Evolutionary conservation across 768 basidiomycete genomes (phyloP).

Genomic region (Antrodiella citrinella): DNA sequence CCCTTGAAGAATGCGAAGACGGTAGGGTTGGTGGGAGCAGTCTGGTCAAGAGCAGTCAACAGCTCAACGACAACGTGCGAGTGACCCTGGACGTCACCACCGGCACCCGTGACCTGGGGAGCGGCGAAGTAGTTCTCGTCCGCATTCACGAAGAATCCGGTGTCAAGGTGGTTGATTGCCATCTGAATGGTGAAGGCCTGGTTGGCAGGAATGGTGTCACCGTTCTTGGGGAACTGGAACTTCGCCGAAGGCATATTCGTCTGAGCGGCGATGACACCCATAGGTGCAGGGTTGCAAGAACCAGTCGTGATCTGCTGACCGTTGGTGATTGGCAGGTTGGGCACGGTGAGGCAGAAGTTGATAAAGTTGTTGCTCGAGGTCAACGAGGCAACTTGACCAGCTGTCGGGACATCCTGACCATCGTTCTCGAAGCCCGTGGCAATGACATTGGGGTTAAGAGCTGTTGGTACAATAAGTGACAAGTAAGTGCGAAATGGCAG

Average conservation of each 20-base stretch:
- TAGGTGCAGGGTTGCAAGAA: constrained; percentile 38
- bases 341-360: constrained; percentile 49
- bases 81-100: constrained; percentile 38
- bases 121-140: constrained; percentile 43
- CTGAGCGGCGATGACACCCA: constrained; percentile 51
- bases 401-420: constrained; percentile 30
- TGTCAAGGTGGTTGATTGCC: constrained; percentile 35
- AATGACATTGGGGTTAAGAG: constrained; percentile 41
- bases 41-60: constrained; percentile 34
- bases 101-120: constrained; percentile 30
- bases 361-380: constrained; percentile 66
- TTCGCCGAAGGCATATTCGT: constrained; percentile 48
- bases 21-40: constrained; percentile 36
- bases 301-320: constrained; percentile 44
- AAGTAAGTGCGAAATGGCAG: too few species aligned
- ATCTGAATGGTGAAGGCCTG: constrained; percentile 46
- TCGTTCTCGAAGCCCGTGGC: constrained; percentile 43
- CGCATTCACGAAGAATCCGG: constrained; percentile 56
- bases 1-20: constrained; percentile 51
- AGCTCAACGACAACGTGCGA: constrained; percentile 48
- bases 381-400: constrained; percentile 46
- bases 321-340: constrained; percentile 49
- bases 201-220: constrained; percentile 34
- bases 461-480: constrained; percentile 6
- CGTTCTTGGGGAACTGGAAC: constrained; percentile 43